These are phyloP conservation scores for Bisporella sp. DNA, from an alignment of 2,329 filamentous ascomycete genomes.

Conservation along the genomic window DNA sequence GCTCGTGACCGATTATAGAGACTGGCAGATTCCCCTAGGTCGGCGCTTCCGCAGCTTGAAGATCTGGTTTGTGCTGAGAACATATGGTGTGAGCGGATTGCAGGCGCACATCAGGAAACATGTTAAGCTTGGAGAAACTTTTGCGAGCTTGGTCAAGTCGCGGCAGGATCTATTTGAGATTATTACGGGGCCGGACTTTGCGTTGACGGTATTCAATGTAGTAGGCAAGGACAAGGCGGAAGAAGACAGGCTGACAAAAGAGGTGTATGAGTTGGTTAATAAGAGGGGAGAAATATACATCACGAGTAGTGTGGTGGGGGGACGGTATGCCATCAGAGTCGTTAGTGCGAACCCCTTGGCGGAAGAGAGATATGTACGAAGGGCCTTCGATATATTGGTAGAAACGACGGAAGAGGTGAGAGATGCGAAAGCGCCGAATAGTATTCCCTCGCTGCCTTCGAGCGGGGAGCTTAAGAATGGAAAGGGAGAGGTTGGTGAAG, in stretches of 20 bases:
- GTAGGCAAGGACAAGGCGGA: constrained; percentile 41
- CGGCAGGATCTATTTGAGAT: constrained; percentile 69
- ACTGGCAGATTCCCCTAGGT: constrained; percentile 95
- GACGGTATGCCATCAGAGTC: constrained; percentile 72
- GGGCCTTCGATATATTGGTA: constrained; percentile 69
- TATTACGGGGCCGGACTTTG: constrained; percentile 68
- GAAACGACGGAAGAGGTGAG: constrained; percentile 25
- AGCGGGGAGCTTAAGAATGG: too few species aligned
- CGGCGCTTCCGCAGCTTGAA: constrained; percentile 83
- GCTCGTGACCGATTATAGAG: constrained; percentile 87
- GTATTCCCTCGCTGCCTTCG: too few species aligned
- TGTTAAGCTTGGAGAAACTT: constrained; percentile 61
- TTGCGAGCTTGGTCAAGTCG: constrained; percentile 51
- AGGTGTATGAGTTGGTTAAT: constrained; percentile 71
- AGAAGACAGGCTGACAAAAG: constrained; percentile 62
- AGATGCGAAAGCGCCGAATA: constrained; percentile 9
- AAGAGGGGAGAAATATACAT: constrained; percentile 71
- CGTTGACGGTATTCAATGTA: constrained; percentile 69
- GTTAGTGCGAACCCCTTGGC: constrained; percentile 65
- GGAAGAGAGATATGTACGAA: constrained; percentile 65
- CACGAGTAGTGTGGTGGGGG: constrained; percentile 68
- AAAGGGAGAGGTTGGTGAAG: too few species aligned
- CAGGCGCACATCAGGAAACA: constrained; percentile 65
- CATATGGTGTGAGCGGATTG: constrained; percentile 72
- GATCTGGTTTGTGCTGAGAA: constrained; percentile 89